Conservation (phyloP, 768 basidiomycete species). For the Calocera cornea region DNA sequence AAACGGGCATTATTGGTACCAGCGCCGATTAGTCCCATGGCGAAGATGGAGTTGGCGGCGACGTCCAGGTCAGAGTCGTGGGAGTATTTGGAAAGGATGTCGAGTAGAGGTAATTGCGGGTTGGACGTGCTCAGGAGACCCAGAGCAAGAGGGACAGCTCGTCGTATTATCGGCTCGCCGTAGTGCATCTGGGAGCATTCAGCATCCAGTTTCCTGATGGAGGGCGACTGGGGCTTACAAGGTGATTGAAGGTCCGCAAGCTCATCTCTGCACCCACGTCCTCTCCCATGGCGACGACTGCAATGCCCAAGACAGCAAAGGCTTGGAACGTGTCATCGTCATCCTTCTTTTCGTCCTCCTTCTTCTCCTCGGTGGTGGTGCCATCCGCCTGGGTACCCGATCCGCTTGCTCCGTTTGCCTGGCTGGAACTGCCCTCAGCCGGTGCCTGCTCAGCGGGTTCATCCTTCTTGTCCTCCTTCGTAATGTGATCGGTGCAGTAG, state of each 20-base stretch:
- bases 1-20: constrained; percentile 98
- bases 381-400: constrained; percentile 11
- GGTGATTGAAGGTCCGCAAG: constrained; percentile 91
- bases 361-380: constrained; percentile 12
- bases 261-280: constrained; percentile 97
- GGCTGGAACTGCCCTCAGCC: constrained; percentile 8
- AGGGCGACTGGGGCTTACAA: constrained; percentile 39
- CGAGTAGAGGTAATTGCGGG: constrained; percentile 84
- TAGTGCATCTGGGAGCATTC: constrained; percentile 78
- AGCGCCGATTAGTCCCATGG: constrained; percentile 95
- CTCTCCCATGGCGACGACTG: constrained; percentile 94
- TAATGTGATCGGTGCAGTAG: constrained; percentile 83
- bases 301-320: constrained; percentile 85
- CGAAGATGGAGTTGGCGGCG: constrained; percentile 92
- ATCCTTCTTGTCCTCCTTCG: constrained; percentile 20
- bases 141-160: constrained; percentile 85
- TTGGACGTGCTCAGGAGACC: constrained; percentile 92
- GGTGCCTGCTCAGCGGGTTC: constrained; percentile 12
- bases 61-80: constrained; percentile 98
- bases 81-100: constrained; percentile 95
- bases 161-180: constrained; percentile 83
- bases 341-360: constrained; percentile 20
- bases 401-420: constrained; percentile 30
- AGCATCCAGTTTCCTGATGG: constrained; percentile 11
- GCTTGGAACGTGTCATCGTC: constrained; percentile 73